Conservation (phyloP, 768 basidiomycete species). For the Clavaria fumosa region DNA sequence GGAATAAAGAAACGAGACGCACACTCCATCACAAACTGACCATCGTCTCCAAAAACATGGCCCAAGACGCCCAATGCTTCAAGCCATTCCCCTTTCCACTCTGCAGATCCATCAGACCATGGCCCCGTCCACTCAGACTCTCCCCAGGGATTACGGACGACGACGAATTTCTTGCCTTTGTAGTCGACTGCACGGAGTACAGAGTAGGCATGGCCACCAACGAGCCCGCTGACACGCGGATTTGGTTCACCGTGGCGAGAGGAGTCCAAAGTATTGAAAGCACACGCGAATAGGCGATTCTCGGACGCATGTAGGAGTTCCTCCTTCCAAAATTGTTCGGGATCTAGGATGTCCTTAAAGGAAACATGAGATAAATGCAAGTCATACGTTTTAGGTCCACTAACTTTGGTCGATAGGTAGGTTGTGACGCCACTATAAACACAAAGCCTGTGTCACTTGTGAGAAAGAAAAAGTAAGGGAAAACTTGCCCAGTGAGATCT, state of each 20-base stretch:
- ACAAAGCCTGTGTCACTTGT: too few relatives aligned
- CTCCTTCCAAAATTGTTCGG: constrained; percentile 33
- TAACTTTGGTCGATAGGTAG: constrained; percentile 12
- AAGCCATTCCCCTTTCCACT: constrained; percentile 41
- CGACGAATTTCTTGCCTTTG: constrained; percentile 34
- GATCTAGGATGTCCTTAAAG: constrained; percentile 31
- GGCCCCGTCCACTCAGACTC: constrained; percentile 33
- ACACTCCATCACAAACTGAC: constrained; percentile 44
- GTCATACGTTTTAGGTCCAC: neutral
- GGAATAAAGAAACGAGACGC: constrained; percentile 9
- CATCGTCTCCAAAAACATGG: constrained; percentile 36
- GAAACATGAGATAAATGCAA: neutral
- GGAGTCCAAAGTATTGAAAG: constrained; percentile 20
- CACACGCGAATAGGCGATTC: constrained; percentile 35
- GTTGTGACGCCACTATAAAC: constrained; percentile 7
- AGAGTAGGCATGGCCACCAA: constrained; percentile 32
- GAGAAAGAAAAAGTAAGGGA: too few relatives aligned
- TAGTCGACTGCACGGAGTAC: constrained; percentile 33
- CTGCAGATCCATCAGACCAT: constrained; percentile 42
- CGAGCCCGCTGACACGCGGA: constrained; percentile 23
- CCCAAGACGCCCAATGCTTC: constrained; percentile 24
- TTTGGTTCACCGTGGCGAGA: constrained; percentile 15
- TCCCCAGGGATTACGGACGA: constrained; percentile 41
- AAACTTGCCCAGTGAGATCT: constrained; percentile 36
- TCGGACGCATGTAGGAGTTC: constrained; percentile 30